A percentile compares a stretch with the other conserved stretches of the same genome.
Conservation (phyloP, 2,329 filamentous ascomycete genomes). For the Scedosporium aurantiacum region DNA sequence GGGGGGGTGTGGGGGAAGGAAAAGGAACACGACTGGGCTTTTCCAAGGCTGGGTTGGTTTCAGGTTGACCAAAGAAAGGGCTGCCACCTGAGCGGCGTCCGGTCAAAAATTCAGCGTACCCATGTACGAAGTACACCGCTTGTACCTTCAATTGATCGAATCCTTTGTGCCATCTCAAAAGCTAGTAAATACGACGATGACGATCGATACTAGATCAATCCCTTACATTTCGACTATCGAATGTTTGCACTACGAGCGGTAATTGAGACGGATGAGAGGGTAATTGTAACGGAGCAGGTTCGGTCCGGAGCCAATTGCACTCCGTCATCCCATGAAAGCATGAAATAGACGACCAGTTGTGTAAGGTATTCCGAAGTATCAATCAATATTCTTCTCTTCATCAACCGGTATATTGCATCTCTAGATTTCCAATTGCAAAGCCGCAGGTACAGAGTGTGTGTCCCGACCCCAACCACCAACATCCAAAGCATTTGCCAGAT, state of each 20-base stretch:
- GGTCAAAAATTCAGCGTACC: neutral
- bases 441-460: neutral
- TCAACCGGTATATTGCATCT: neutral
- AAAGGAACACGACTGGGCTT: neutral
- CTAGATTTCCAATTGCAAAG: neutral
- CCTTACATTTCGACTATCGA: neutral
- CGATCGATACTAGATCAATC: neutral
- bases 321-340: neutral
- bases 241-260: neutral
- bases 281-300: neutral
- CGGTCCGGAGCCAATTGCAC: neutral
- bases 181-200: neutral
- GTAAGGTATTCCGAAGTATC: too few relatives aligned
- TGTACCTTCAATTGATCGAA: neutral
- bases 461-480: neutral
- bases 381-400: neutral
- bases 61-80: slow-evolving; percentile 3
- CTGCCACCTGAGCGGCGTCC: slow-evolving; percentile 5
- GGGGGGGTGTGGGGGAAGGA: neutral
- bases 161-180: neutral
- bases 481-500: neutral
- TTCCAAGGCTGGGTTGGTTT: slow-evolving; percentile 6
- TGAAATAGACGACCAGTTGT: neutral
- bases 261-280: neutral
- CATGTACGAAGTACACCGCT: neutral